Base-by-base conservation (phyloP, 2,329 filamentous ascomycete genomes). In the Cladophialophora yegresii region DNA sequence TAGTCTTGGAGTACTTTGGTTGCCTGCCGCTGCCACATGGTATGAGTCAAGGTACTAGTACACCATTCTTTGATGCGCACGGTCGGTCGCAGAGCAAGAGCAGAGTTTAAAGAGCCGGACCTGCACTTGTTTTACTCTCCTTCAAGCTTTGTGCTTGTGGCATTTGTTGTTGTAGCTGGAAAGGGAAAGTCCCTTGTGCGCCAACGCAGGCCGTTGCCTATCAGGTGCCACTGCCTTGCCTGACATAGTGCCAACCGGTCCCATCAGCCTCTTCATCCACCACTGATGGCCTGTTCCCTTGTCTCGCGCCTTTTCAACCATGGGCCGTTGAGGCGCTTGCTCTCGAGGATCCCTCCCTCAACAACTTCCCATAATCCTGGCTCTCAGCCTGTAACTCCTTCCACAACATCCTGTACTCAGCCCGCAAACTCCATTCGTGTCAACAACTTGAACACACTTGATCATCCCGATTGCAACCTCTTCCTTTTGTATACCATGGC, bases 401-500 rank as follows among this genome's bases (percentile, higher is more conserved):
- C 33, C 30, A 30, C 59, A 26, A 32, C 58, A 23, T 56, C 51
- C 6, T 20, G 22, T 40, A 50, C 28, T 26, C n/a, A 28, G 28
- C 30, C 56, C 16, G 20, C 30, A n/a, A 40, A 23, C 33, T 20
- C 20, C 9, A 13, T 26, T 7, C 43, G 26, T 16, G 13, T 30
- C 22, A 40, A 33, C 47, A 12, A n/a, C n/a, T n/a, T n/a, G n/a
- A n/a, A 28, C 53, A 26, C 9, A 22, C 2, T 28, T 16, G n/a
- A 26, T 30, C 10, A n/a, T 50, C 30, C 49, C 28, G 63, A 54
- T 8, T 10, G 45, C 22, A 43, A 53, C 30, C 49, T 65, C 30
- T 32, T 59, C 22, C 50, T 65, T 40, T 40, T 59, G 13, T 49
- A 51, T 20, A 54, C 23, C 47, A 65, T 65, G 63, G 63, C 63